Percentiles rank a stretch among this genome's conserved stretches.
Conservation (phyloP, 352 stramenopile species). For the Globisporangium yorkense region DNA sequence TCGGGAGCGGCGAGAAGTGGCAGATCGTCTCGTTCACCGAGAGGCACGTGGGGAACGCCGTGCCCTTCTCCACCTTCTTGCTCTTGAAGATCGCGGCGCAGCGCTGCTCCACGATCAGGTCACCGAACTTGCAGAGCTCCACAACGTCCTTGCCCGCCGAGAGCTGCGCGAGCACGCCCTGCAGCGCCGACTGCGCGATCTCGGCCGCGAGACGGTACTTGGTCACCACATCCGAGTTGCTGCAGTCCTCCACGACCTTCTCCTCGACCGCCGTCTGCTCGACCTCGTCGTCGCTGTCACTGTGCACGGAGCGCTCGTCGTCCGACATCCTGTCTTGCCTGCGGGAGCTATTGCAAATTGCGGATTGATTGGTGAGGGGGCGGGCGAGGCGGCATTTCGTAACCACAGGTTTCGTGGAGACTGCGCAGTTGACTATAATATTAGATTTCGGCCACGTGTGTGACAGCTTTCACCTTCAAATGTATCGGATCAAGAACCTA, state of each 20-base stretch:
- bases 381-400: background rate
- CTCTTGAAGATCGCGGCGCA: conserved; percentile 95
- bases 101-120: conserved; percentile 78
- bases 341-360: background rate
- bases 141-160: conserved; percentile 91
- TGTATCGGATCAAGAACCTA: no score
- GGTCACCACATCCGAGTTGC: conserved; percentile 90
- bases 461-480: no score
- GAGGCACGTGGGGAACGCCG: conserved; percentile 99
- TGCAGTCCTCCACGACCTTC: conserved; percentile 80
- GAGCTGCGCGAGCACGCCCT: conserved; percentile 94
- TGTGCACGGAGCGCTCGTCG: conserved; percentile 44
- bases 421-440: no score
- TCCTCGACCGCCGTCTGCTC: conserved; percentile 35
- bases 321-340: conserved; percentile 22
- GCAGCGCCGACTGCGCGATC: conserved; percentile 97
- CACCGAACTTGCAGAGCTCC: conserved; percentile 93
- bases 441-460: no score
- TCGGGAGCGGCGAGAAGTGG: conserved; percentile 96
- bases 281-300: conserved; percentile 76
- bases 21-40: conserved; percentile 99
- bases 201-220: conserved; percentile 98
- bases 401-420: background rate
- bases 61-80: conserved; percentile 96
- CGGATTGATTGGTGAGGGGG: background rate